These are phyloP conservation scores for Barnettozyma sp. DNA, from an alignment of 805 yeast genomes.

Conservation along the genomic window DNA sequence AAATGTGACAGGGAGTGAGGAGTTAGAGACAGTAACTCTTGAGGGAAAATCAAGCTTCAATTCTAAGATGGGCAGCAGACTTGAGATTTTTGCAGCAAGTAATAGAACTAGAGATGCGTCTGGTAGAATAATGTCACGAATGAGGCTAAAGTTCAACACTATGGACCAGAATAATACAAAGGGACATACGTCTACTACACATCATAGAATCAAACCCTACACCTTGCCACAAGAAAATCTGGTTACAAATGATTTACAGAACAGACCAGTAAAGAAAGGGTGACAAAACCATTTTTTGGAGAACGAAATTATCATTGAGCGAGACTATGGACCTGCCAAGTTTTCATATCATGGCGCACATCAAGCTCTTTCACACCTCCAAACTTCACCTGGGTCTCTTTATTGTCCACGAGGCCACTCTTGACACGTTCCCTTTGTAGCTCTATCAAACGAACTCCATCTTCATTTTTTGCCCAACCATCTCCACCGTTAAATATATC, in stretches of 20 bases:
- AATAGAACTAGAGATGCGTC: slow-evolving; percentile 1
- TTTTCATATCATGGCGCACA: slow-evolving; percentile 27
- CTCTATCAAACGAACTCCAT: slow-evolving; percentile 37
- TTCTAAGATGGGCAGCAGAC: neutral
- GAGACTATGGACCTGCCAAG: slow-evolving; percentile 32
- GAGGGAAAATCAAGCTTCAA: slow-evolving; percentile 3
- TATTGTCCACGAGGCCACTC: slow-evolving; percentile 1
- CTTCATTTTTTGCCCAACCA: slow-evolving; percentile 54
- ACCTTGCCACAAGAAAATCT: slow-evolving; percentile 1
- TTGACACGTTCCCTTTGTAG: slow-evolving; percentile 17
- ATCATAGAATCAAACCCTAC: slow-evolving; percentile 1
- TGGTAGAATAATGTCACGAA: slow-evolving; percentile 4
- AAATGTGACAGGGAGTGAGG: neutral
- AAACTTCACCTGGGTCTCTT: neutral
- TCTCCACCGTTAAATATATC: slow-evolving; percentile 70
- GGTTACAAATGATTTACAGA: neutral
- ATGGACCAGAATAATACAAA: slow-evolving; percentile 2
- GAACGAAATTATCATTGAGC: neutral
- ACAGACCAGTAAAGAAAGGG: neutral
- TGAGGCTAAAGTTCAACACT: slow-evolving; percentile 6
- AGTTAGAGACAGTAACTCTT: slow-evolving; percentile 1
- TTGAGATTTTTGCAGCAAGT: neutral
- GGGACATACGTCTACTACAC: neutral
- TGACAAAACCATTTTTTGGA: no score
- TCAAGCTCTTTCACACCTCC: slow-evolving; percentile 7